Evolutionary conservation across 1,284 basidiomycete species (phyloP), one percentile per base, ranked within the genome.

Genomic region (Ustilago cynodontis): DNA sequence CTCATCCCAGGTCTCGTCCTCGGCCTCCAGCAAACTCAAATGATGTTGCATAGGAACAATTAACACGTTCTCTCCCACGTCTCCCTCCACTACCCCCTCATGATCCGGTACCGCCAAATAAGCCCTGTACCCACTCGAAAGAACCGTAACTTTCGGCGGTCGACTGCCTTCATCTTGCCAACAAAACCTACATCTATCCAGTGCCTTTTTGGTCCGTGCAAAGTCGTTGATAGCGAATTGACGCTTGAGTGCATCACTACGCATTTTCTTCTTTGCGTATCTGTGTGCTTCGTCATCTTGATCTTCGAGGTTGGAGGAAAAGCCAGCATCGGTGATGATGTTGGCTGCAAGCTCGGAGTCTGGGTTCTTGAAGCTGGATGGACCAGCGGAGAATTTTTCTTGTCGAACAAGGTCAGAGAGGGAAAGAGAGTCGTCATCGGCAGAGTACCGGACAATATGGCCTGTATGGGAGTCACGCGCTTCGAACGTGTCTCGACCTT

Each of bases 181-280:
- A 64, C 86, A 87, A 65, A 81, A 86, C n/a, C 90, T 90, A 87
- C 96, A 99, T 4, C 89, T 66, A 79, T 96, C 91, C 51, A 99
- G 86, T 1, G 91, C 95, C 82, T 93, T 93, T 88, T 97, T 94
- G 0, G 97, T 99, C 53, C 91, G 90, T 65, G 95, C 95, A 87
- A 94, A 99, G 86, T 99, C 96, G 94, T 61, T 52, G 81, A 99
- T 94, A 16, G 97, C 97, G 86, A 98, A 99, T 77, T 95, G 93
- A 39, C 96, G 90, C 87, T 96, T 99, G 91, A 97, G 93, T 26
- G 93, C 94, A 84, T 98, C 97, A 13, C 91, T 91, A 68, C 94
- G 93, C 93, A 97, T 95, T 87, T 95, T 96, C 86, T 94, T 92
- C 70, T 94, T 89, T 33, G 93, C 94, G 0, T 99, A 89, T 76